These are phyloP conservation scores for Yamadazyma paraphyllophila DNA, from an alignment of 805 yeast genomes.

Conservation along the genomic window DNA sequence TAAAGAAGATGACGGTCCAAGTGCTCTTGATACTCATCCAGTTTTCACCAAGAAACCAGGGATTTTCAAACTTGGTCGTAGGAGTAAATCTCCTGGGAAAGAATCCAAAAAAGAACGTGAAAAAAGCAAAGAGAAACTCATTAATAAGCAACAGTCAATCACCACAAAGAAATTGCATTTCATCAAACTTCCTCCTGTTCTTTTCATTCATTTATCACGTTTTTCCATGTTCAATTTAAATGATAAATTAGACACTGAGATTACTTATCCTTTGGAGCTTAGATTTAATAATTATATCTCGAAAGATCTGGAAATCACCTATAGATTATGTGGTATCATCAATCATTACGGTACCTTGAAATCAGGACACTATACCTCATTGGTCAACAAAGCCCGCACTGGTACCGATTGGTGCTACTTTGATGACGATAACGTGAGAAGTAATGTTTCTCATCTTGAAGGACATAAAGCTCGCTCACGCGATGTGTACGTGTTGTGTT, in stretches of 20 bases:
- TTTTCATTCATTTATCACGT: constrained; percentile 41
- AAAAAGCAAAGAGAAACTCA: constrained; percentile 8
- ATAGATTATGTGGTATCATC: constrained; percentile 60
- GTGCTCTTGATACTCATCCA: constrained; percentile 31
- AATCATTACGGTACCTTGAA: constrained; percentile 69
- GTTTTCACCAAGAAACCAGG: constrained; percentile 38
- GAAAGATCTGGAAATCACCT: constrained; percentile 33
- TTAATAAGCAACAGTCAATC: constrained; percentile 9
- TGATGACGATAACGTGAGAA: constrained; percentile 64
- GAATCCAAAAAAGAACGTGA: constrained; percentile 21
- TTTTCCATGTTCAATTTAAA: constrained; percentile 50
- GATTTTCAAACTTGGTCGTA: constrained; percentile 30
- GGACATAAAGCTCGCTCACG: constrained; percentile 44
- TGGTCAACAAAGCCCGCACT: constrained; percentile 48
- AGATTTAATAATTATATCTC: constrained; percentile 38
- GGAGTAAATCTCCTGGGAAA: constrained; percentile 36
- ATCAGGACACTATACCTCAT: constrained; percentile 75
- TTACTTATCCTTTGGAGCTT: constrained; percentile 55
- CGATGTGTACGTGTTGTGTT: constrained; percentile 70
- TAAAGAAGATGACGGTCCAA: constrained; percentile 10
- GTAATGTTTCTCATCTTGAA: constrained; percentile 47
- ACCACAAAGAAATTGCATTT: constrained; percentile 30
- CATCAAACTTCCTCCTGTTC: constrained; percentile 35
- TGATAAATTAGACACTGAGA: constrained; percentile 48
- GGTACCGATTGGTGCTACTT: constrained; percentile 66